phyloP scores from a whole-genome alignment of 371 early-diverging fungal genomes.

The Mycotypha africana region DNA sequence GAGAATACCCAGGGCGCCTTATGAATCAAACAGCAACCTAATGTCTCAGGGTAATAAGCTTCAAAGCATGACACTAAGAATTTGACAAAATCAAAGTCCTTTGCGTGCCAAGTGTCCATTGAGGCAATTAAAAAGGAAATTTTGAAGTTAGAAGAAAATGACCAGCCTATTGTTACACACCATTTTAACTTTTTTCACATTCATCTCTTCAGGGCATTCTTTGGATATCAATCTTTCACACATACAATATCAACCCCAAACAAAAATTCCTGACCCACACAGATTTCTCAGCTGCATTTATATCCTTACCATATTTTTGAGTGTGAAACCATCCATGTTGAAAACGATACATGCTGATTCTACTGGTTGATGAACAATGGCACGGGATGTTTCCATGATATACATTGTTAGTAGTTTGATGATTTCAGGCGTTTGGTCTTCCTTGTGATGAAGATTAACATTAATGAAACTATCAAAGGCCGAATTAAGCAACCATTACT shows the following conservation, averaged over 20 bases:
- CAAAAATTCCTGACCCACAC: too few relatives aligned
- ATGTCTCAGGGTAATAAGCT: slow-evolving; percentile 86
- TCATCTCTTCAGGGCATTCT: too few relatives aligned
- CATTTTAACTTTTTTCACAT: too few relatives aligned
- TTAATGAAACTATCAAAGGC: slow-evolving; percentile 64
- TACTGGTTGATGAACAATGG: slow-evolving; percentile 63
- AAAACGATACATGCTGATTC: slow-evolving; percentile 82
- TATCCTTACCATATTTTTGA: slow-evolving; percentile 83
- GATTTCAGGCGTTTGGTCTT: slow-evolving; percentile 51
- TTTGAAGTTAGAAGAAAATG: too few relatives aligned
- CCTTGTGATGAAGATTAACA: slow-evolving; percentile 51
- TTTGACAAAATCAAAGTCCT: slow-evolving; percentile 75
- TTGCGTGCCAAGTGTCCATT: too few relatives aligned
- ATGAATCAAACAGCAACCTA: slow-evolving; percentile 72
- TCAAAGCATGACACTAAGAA: slow-evolving; percentile 79
- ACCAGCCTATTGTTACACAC: too few relatives aligned
- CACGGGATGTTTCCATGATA: slow-evolving; percentile 80
- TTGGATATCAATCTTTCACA: too few relatives aligned
- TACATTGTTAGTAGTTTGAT: slow-evolving; percentile 63
- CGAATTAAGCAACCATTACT: too few relatives aligned
- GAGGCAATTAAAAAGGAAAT: too few relatives aligned
- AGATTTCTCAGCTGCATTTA: too few relatives aligned
- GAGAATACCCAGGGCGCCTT: slow-evolving; percentile 87
- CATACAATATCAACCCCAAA: too few relatives aligned
- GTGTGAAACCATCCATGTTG: slow-evolving; percentile 76